These are phyloP conservation scores for Tympanopsis confertula DNA, from an alignment of 2,329 filamentous ascomycete species.

Conservation along the genomic window DNA sequence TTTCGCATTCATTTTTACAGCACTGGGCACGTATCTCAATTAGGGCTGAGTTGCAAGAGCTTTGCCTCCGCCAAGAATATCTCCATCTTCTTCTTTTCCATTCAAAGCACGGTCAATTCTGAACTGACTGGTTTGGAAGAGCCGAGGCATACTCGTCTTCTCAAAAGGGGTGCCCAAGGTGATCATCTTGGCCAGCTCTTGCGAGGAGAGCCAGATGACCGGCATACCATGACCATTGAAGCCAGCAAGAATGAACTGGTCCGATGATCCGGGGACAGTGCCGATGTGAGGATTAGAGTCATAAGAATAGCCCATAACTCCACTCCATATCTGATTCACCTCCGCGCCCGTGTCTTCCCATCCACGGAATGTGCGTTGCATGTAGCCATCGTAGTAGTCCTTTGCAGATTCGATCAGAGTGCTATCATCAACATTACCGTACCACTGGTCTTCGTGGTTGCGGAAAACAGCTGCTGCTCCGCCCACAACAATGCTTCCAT, in stretches of 20 bases:
- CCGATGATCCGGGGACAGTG: not conserved
- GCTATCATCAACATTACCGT: slow-evolving; percentile 24
- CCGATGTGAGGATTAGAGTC: not conserved
- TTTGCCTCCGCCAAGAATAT: not conserved
- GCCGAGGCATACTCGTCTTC: not conserved
- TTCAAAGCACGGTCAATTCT: not conserved
- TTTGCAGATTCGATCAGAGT: slow-evolving; percentile 19
- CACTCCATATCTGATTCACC: slow-evolving; percentile 13
- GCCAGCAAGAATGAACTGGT: not conserved
- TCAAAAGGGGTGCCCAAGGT: not conserved
- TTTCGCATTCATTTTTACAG: too few relatives aligned
- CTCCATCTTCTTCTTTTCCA: not conserved
- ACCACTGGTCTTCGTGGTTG: slow-evolving; percentile 18
- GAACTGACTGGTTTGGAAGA: not conserved
- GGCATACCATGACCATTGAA: slow-evolving; percentile 1
- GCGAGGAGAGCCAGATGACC: not conserved
- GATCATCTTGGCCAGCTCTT: not conserved
- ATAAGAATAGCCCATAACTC: slow-evolving; percentile 1
- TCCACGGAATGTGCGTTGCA: slow-evolving; percentile 27
- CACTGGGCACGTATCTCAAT: too few relatives aligned
- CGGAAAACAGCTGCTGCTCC: slow-evolving; percentile 20
- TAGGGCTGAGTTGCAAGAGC: not conserved
- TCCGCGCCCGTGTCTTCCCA: slow-evolving; percentile 26
- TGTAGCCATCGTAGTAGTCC: slow-evolving; percentile 26
- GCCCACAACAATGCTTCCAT: slow-evolving; percentile 20